phyloP scores from a whole-genome alignment of 2,329 filamentous ascomycete genomes.

The Capronia americana region DNA sequence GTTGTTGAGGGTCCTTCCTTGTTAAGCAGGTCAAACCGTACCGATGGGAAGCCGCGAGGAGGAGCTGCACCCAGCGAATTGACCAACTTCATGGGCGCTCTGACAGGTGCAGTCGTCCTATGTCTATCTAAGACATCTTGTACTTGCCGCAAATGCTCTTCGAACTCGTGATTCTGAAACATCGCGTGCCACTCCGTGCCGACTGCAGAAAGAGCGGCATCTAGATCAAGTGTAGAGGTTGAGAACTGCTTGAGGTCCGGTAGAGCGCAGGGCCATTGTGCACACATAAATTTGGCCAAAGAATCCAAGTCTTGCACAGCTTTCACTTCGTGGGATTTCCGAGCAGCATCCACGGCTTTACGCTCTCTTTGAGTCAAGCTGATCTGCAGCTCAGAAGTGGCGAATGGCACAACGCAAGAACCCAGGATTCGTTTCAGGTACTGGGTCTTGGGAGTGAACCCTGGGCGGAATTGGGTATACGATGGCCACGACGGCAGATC shows the following conservation, averaged over 20 bases:
- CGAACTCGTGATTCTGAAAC: conserved; percentile 35
- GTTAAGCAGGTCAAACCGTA: conserved; percentile 5
- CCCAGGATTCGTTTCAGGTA: conserved; percentile 9
- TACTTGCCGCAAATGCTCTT: conserved; percentile 29
- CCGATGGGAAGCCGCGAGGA: conserved; percentile 8
- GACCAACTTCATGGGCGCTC: neutral
- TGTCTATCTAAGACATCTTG: conserved; percentile 27
- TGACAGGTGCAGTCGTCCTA: neutral
- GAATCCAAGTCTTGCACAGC: conserved; percentile 1
- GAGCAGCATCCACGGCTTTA: conserved; percentile 9
- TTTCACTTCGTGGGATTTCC: neutral
- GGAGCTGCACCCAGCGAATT: neutral
- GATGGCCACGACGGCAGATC: conserved; percentile 25
- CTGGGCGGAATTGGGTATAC: conserved; percentile 22
- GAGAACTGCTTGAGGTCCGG: conserved; percentile 10
- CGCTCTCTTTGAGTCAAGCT: conserved; percentile 11
- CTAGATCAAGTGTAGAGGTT: conserved; percentile 1
- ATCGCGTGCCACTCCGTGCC: conserved; percentile 20
- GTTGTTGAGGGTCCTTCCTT: conserved; percentile 3
- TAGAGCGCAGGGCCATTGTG: conserved; percentile 23
- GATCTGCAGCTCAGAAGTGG: neutral
- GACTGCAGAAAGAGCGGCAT: conserved; percentile 3
- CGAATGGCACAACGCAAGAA: neutral
- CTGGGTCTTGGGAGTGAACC: conserved; percentile 11
- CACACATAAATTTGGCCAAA: conserved; percentile 16